Conservation (phyloP, 1,284 basidiomycete genomes). For the Moniliella sp. region DNA sequence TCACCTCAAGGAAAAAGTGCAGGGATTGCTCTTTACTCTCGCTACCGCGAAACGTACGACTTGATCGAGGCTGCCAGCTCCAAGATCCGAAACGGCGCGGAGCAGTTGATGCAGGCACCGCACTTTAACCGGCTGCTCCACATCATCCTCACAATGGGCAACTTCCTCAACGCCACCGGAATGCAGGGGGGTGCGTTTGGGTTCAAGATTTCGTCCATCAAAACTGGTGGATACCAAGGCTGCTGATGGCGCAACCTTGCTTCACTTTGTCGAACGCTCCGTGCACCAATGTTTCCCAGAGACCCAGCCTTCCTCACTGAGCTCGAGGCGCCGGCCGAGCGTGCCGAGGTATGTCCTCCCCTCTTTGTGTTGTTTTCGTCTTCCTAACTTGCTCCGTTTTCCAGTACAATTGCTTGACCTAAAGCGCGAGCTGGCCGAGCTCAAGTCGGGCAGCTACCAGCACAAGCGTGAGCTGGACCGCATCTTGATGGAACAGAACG, state of each 20-base stretch:
- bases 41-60: slow-evolving; percentile 26
- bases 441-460: slow-evolving; percentile 24
- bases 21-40: slow-evolving; percentile 64
- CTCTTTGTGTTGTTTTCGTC: not conserved
- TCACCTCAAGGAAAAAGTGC: slow-evolving; percentile 66
- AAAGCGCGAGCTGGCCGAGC: slow-evolving; percentile 26
- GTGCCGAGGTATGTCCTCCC: slow-evolving; percentile 54
- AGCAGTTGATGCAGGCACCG: slow-evolving; percentile 23
- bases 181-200: slow-evolving; percentile 91
- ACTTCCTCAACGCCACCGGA: slow-evolving; percentile 92
- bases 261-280: slow-evolving; percentile 82
- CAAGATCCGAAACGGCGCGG: slow-evolving; percentile 19
- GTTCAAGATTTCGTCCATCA: slow-evolving; percentile 90
- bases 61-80: slow-evolving; percentile 12
- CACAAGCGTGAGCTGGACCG: slow-evolving; percentile 28
- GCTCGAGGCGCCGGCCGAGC: slow-evolving; percentile 72
- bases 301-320: slow-evolving; percentile 75
- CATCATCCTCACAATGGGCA: slow-evolving; percentile 69
- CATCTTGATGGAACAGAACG: slow-evolving; percentile 23
- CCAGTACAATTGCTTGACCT: slow-evolving; percentile 24
- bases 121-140: slow-evolving; percentile 21
- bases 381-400: no score
- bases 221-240: slow-evolving; percentile 97
- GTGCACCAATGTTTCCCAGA: slow-evolving; percentile 67
- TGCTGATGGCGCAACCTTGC: slow-evolving; percentile 55